phyloP scores from a whole-genome alignment of 352 stramenopile genomes.

The Phytophthora sansomeana region DNA sequence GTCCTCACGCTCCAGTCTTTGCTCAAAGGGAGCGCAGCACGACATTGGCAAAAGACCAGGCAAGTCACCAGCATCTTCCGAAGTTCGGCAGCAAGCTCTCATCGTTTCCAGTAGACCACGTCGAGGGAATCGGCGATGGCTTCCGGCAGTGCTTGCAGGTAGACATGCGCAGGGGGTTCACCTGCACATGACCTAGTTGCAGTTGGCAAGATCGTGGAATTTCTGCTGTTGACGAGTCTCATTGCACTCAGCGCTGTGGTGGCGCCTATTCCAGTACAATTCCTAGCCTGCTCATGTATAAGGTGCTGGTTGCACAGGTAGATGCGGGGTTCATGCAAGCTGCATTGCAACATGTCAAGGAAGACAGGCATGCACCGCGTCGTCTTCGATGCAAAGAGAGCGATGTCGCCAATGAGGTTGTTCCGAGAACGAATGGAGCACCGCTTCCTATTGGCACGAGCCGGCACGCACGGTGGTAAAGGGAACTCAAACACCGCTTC shows the following conservation, averaged over 20 bases:
- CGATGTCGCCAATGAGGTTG: too few relatives aligned
- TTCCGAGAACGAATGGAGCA: constrained; percentile 9
- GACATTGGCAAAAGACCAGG: constrained; percentile 24
- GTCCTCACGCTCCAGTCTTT: constrained; percentile 15
- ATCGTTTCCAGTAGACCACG: constrained; percentile 2
- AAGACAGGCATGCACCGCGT: background rate
- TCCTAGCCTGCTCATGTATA: too few relatives aligned
- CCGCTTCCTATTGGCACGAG: background rate
- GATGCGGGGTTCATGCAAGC: background rate
- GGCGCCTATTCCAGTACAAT: too few relatives aligned
- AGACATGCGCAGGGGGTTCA: constrained; percentile 2
- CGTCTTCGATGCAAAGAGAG: too few relatives aligned
- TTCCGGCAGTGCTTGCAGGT: background rate
- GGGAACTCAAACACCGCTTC: constrained; percentile 1
- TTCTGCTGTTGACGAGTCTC: background rate
- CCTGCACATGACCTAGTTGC: background rate
- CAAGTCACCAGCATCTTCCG: background rate
- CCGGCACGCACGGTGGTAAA: constrained; percentile 3
- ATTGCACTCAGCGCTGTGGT: too few relatives aligned
- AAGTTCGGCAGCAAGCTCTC: background rate
- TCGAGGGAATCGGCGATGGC: constrained; percentile 1
- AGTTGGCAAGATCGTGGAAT: background rate
- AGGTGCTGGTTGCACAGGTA: background rate
- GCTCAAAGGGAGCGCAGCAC: constrained; percentile 9
- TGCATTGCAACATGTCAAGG: background rate